Evolutionary conservation across 2,329 filamentous ascomycete species (phyloP), one percentile per base, ranked within the genome.

Genomic region (Magnaporthiopsis rhizophila): DNA sequence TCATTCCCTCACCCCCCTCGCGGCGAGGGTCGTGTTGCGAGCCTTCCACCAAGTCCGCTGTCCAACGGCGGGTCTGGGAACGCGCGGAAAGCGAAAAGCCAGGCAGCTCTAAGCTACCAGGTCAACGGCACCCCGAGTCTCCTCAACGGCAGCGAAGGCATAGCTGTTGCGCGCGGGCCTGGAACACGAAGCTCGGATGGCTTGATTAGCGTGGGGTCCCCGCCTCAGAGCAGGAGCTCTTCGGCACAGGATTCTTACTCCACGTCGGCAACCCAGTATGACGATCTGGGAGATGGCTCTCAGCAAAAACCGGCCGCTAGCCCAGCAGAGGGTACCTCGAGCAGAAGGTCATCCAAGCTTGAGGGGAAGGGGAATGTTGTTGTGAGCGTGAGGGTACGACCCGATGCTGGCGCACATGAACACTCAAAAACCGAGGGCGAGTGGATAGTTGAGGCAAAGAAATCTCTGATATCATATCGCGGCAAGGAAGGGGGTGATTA

Each of bases 401-500:
- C 95, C 36, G 93, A 97, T 77, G 83, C 86, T 4, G 85, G 82
- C 30, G 80, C 81, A n/a, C 85, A 83, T 64, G 85, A 85, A 59
- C 80, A 81, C 65, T 75, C 71, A 26, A 83, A 85, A 65, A 78
- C 85, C 9, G 90, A 95, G 66, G 86, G 88, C 36, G 95, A 98
- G 73, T 99, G 94, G 95, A 85, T 92, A 80, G 89, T 99, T 3
- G 93, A 97, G 74, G 89, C 90, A 38, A 87, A 92, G 71, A 88
- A 88, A 71, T 89, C 91, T 24, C 78, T 96, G 53, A 89, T 99
- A 64, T 85, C 90, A 11, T 97, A 94, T 72, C 85, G 85, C 67
- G 94, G 95, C 66, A 91, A 90, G 70, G 95, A 98, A 77, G 92
- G 90, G 45, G 95, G 94, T 64, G 92, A 97, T 73, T 95, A 98